These are phyloP conservation scores for Ajuga chamaepitys DNA, from an alignment of 257 asterid species.

Conservation along the genomic window DNA sequence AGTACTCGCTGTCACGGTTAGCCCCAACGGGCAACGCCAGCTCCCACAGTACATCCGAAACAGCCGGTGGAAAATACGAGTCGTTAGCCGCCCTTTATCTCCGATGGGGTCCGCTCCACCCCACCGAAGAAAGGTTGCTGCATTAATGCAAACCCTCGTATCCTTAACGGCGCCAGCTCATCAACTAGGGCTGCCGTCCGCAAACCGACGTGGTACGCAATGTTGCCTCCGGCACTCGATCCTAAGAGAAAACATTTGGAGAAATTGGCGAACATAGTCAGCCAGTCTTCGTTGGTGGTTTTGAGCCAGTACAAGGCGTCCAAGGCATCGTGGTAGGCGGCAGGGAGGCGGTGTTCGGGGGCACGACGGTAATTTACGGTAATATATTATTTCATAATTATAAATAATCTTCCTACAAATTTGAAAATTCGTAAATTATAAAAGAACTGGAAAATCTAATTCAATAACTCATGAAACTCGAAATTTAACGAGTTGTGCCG, in stretches of 20 bases:
- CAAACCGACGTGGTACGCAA: constrained; percentile 31
- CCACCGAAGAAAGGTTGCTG: constrained; percentile 46
- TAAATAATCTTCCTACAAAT: too few species aligned
- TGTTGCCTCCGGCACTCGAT: constrained; percentile 45
- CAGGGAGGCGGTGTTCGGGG: constrained; percentile 53
- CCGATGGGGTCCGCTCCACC: constrained; percentile 33
- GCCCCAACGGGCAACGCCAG: constrained; percentile 30
- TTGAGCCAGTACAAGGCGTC: constrained; percentile 37
- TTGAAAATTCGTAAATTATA: too few species aligned
- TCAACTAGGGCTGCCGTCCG: constrained; percentile 1
- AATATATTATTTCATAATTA: too few species aligned
- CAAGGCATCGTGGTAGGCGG: constrained; percentile 44
- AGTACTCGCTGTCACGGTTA: constrained; percentile 35
- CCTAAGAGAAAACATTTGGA: constrained; percentile 46
- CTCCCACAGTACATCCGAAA: constrained; percentile 32
- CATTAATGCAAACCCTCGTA: neutral
- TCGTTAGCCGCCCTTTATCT: constrained; percentile 22
- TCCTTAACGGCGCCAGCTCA: constrained; percentile 22
- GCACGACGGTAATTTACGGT: constrained; percentile 46
- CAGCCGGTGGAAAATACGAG: constrained; percentile 4
- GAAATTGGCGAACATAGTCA: constrained; percentile 30
- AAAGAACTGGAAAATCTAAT: too few species aligned
- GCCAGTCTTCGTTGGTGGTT: constrained; percentile 30
- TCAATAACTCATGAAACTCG: too few species aligned
- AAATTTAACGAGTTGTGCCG: too few species aligned